phyloP scores from a whole-genome alignment of 2,329 filamentous ascomycete species.

The Orbilia javanica region DNA sequence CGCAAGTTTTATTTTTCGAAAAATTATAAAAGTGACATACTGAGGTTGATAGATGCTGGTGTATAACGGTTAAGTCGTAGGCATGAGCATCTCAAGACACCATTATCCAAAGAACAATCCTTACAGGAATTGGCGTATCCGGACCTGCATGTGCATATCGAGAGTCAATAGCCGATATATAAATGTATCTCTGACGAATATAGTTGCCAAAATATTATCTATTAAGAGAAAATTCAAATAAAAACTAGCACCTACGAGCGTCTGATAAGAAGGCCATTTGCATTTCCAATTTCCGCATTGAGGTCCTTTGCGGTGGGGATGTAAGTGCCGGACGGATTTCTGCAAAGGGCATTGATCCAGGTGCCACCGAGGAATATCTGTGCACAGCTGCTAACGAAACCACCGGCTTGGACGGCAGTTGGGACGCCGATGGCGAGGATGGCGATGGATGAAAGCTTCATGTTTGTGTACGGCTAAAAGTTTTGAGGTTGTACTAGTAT shows the following conservation, averaged over 20 bases:
- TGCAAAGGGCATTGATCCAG: slow-evolving; percentile 4
- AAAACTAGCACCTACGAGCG: neutral
- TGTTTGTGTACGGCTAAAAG: neutral
- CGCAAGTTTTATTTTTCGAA: neutral
- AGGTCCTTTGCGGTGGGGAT: neutral
- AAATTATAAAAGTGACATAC: neutral
- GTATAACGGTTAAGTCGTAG: neutral
- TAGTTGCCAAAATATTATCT: no score
- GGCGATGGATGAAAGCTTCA: slow-evolving; percentile 10
- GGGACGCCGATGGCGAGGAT: slow-evolving; percentile 5
- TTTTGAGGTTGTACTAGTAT: neutral
- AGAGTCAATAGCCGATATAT: no score
- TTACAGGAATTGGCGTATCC: neutral
- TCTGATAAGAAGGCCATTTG: neutral
- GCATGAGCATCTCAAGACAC: neutral
- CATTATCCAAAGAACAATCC: neutral
- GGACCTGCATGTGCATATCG: neutral
- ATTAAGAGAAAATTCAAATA: no score
- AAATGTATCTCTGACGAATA: no score
- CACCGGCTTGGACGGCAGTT: neutral
- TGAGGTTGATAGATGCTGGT: slow-evolving; percentile 6
- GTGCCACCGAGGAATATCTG: slow-evolving; percentile 15
- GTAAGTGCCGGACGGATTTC: neutral
- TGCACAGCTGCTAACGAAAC: slow-evolving; percentile 4
- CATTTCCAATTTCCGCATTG: neutral